Evolutionary conservation across 1,139 yeast species (phyloP).

Genomic region (Suhomyces kunorum): DNA sequence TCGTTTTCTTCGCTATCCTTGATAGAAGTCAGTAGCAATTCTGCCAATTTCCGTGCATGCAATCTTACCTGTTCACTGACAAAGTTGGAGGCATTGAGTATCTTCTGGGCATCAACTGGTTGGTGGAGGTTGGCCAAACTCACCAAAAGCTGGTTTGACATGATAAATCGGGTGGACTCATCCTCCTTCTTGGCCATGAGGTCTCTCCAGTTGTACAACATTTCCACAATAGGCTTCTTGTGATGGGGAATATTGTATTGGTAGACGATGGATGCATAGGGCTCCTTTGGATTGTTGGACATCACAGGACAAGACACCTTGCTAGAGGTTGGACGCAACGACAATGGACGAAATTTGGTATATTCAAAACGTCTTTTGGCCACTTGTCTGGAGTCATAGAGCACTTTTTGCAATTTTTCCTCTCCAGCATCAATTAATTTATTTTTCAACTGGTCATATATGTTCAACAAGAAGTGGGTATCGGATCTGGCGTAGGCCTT

Average conservation of each 20-base stretch:
- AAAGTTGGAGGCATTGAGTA: constrained; percentile 52
- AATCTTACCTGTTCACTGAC: constrained; percentile 59
- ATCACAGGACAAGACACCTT: constrained; percentile 50
- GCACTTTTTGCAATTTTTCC: constrained; percentile 59
- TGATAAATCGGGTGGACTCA: constrained; percentile 79
- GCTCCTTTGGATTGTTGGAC: constrained; percentile 51
- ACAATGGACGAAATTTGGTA: constrained; percentile 57
- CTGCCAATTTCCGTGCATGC: constrained; percentile 58
- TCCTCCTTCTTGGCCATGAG: constrained; percentile 68
- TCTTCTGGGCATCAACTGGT: constrained; percentile 62
- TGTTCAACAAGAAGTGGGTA: constrained; percentile 84
- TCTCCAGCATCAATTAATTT: constrained; percentile 48
- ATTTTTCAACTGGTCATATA: constrained; percentile 74
- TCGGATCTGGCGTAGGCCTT: constrained; percentile 89
- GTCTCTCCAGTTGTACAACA: constrained; percentile 84
- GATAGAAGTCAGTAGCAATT: constrained; percentile 46
- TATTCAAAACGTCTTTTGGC: constrained; percentile 83
- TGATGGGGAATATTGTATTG: constrained; percentile 66
- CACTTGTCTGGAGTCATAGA: constrained; percentile 75
- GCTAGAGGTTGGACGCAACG: constrained; percentile 19
- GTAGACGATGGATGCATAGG: constrained; percentile 58
- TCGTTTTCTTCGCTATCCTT: constrained; percentile 19
- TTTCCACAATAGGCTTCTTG: constrained; percentile 58
- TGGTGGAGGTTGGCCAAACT: constrained; percentile 54
- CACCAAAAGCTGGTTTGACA: constrained; percentile 79